Percentiles rank a stretch among this genome's conserved stretches.
Conservation (phyloP, 108 stramenopile genomes). For the Cyclotella atomus region DNA sequence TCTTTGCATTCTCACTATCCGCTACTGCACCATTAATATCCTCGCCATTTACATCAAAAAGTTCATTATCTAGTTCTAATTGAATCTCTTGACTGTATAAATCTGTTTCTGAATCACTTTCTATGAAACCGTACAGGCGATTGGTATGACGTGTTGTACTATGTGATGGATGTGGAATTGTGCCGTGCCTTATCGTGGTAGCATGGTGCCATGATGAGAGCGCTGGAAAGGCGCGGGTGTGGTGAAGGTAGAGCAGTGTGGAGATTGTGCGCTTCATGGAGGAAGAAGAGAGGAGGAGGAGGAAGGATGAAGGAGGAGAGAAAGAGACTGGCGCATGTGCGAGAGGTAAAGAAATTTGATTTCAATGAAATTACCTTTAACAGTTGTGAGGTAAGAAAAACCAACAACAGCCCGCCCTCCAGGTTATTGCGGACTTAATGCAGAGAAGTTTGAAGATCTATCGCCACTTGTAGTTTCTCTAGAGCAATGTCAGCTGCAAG, state of each 20-base stretch:
- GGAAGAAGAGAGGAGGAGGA: background rate
- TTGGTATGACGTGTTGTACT: background rate
- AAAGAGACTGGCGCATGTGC: too few relatives aligned
- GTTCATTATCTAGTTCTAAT: too few relatives aligned
- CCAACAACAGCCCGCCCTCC: too few relatives aligned
- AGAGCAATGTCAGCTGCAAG: too few relatives aligned
- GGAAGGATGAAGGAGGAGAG: background rate
- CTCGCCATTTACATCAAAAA: background rate
- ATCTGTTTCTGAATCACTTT: background rate
- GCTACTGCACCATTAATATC: background rate
- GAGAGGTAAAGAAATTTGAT: too few relatives aligned
- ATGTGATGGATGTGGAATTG: background rate
- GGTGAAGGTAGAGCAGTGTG: background rate
- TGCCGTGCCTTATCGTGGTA: background rate
- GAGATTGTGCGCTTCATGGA: background rate
- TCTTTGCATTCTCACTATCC: slow-evolving; percentile 7
- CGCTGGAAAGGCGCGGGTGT: background rate
- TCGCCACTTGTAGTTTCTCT: too few relatives aligned
- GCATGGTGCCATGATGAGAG: too few relatives aligned
- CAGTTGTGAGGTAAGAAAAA: too few relatives aligned
- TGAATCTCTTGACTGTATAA: too few relatives aligned
- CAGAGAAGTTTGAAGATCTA: too few relatives aligned
- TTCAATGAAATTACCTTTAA: too few relatives aligned
- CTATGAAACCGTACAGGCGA: background rate
- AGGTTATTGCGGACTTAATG: too few relatives aligned